These are phyloP conservation scores for Prototheca cutis DNA, from an alignment of 163 green algal species.

Conservation along the genomic window DNA sequence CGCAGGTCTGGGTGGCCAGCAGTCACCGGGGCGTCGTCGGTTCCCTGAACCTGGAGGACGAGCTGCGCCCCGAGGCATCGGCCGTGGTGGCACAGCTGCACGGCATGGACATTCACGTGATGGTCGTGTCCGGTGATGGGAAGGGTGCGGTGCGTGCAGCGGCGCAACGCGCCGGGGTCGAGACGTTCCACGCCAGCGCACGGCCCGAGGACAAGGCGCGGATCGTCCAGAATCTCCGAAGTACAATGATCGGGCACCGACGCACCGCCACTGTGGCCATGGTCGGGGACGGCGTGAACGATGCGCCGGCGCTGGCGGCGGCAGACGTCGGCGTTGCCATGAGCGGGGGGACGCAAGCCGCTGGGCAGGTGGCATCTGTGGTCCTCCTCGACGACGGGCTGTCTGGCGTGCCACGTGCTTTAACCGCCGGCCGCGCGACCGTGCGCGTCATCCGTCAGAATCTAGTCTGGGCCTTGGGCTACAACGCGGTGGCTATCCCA, in stretches of 20 bases:
- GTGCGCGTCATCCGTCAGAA: conserved; percentile 86
- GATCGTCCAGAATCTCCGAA: conserved; percentile 19
- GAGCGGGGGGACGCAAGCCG: conserved; percentile 53
- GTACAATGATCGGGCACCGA: background rate
- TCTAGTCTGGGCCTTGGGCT: conserved; percentile 78
- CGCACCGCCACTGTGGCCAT: conserved; percentile 28
- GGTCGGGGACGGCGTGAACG: conserved; percentile 91
- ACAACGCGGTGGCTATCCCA: conserved; percentile 87
- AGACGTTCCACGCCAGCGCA: conserved; percentile 21
- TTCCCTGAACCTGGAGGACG: conserved; percentile 50
- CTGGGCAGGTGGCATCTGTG: conserved; percentile 62
- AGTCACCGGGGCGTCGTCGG: conserved; percentile 47
- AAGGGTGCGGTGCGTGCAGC: conserved; percentile 34
- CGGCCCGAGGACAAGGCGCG: conserved; percentile 50
- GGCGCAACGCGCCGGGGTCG: conserved; percentile 51
- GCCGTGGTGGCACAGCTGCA: conserved; percentile 46
- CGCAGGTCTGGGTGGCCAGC: conserved; percentile 6
- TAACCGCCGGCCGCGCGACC: conserved; percentile 59
- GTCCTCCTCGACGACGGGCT: conserved; percentile 84
- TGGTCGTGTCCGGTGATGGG: conserved; percentile 72
- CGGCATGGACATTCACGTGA: conserved; percentile 30
- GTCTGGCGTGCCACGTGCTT: conserved; percentile 53
- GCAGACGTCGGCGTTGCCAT: conserved; percentile 91
- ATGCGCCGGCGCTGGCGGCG: conserved; percentile 76
- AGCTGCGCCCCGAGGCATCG: conserved; percentile 52